phyloP scores from a whole-genome alignment of 257 asterid genomes.

The Nicotiana tabacum region DNA sequence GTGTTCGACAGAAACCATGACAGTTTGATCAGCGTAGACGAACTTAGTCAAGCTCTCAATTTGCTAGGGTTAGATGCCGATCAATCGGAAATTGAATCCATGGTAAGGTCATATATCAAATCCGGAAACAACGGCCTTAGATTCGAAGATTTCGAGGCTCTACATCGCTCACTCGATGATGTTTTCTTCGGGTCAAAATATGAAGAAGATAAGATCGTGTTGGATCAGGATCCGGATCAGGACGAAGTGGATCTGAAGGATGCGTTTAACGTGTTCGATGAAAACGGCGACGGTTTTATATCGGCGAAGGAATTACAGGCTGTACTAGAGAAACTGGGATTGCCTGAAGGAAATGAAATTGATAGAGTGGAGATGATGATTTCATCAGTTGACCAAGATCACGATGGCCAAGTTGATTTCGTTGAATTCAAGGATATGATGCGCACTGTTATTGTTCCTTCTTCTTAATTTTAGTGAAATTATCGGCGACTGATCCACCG shows the following conservation, averaged over 20 bases:
- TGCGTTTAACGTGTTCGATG: conserved; percentile 81
- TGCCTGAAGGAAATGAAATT: conserved; percentile 48
- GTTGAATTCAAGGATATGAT: conserved; percentile 79
- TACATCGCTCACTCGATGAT: conserved; percentile 48
- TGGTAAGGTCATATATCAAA: conserved; percentile 33
- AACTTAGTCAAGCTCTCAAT: conserved; percentile 54
- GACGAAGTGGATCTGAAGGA: conserved; percentile 60
- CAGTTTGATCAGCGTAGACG: conserved; percentile 46
- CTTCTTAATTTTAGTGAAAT: conserved; percentile 6
- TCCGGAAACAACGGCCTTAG: conserved; percentile 43
- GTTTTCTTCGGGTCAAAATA: conserved; percentile 31
- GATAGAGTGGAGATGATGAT: conserved; percentile 68
- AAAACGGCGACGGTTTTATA: conserved; percentile 70
- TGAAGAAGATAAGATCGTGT: neutral
- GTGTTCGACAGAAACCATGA: conserved; percentile 68
- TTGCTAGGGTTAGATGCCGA: conserved; percentile 58
- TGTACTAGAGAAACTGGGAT: conserved; percentile 57
- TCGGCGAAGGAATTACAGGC: conserved; percentile 59
- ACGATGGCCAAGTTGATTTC: conserved; percentile 70
- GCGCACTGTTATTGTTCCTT: conserved; percentile 42
- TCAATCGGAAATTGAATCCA: conserved; percentile 33
- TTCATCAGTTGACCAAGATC: conserved; percentile 57
- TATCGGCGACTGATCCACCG: neutral
- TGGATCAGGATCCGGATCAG: conserved; percentile 6
- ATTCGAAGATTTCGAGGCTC: conserved; percentile 52